These are phyloP conservation scores for Macaranga tanarius DNA, from an alignment of 441 rosid genomes.

Conservation along the genomic window DNA sequence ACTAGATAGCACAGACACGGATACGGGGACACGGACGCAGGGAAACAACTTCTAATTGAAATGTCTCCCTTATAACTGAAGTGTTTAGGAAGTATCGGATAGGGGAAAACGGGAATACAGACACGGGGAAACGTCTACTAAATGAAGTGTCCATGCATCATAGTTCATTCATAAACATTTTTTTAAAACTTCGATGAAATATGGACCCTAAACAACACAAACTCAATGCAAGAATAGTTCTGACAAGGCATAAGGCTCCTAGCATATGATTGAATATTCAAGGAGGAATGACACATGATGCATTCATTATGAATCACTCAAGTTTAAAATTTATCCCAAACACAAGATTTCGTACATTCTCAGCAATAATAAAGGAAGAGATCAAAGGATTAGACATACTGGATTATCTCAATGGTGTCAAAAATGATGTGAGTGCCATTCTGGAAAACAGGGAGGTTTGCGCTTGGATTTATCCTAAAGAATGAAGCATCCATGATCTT, in stretches of 20 bases:
- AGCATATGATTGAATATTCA: not conserved
- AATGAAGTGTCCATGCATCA: too few relatives aligned
- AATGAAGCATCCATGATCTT: slow-evolving; percentile 73
- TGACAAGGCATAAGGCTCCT: not conserved
- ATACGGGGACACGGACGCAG: too few relatives aligned
- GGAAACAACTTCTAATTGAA: too few relatives aligned
- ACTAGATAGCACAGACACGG: too few relatives aligned
- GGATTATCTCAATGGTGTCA: slow-evolving; percentile 72
- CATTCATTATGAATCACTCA: not conserved
- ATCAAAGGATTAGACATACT: slow-evolving; percentile 47
- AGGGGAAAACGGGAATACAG: too few relatives aligned
- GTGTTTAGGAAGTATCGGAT: too few relatives aligned
- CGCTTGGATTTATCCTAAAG: slow-evolving; percentile 69
- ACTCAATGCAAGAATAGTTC: not conserved
- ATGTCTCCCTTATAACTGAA: too few relatives aligned
- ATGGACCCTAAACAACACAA: too few relatives aligned
- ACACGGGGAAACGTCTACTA: too few relatives aligned
- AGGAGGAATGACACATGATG: not conserved
- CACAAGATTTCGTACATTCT: not conserved
- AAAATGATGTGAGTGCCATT: slow-evolving; percentile 72
- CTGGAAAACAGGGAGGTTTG: slow-evolving; percentile 77
- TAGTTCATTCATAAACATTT: too few relatives aligned
- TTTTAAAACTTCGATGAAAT: too few relatives aligned
- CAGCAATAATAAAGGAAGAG: not conserved
- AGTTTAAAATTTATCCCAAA: slow-evolving; percentile 17